Conservation (phyloP, 257 asterid species). For the Anisodus tanguticus region DNA sequence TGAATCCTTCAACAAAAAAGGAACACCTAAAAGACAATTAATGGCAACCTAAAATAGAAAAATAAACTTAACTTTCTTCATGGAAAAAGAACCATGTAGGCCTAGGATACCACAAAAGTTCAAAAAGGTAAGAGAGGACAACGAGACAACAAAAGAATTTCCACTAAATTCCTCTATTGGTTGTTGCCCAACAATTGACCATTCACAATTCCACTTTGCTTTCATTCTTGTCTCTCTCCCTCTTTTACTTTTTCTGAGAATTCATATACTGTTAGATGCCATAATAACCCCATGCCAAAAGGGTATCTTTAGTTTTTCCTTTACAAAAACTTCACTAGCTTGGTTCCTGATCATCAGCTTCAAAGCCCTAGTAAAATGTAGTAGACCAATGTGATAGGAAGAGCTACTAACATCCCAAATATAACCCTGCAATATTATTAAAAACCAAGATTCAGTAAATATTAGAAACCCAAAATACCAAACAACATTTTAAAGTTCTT, state of each 20-base stretch:
- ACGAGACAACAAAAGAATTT: conserved; percentile 34
- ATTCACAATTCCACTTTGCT: conserved; percentile 30
- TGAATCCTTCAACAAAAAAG: conserved; percentile 31
- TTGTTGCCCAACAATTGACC: conserved; percentile 22
- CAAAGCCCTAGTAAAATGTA: conserved; percentile 79
- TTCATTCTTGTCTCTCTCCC: conserved; percentile 20
- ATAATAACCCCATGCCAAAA: conserved; percentile 49
- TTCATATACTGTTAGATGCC: conserved; percentile 50
- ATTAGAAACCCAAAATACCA: background rate
- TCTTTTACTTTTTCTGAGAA: background rate
- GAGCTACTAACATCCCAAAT: conserved; percentile 90
- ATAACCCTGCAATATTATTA: conserved; percentile 66
- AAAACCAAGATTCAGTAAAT: background rate
- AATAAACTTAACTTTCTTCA: conserved; percentile 46
- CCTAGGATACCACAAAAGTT: conserved; percentile 35
- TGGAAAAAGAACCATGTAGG: conserved; percentile 37
- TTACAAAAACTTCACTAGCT: conserved; percentile 29
- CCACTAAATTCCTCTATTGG: conserved; percentile 34
- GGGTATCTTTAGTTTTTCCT: conserved; percentile 40
- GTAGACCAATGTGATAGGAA: conserved; percentile 86
- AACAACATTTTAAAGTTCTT: background rate
- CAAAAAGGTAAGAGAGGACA: conserved; percentile 31
- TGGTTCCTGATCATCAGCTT: conserved; percentile 39
- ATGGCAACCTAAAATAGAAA: conserved; percentile 25
- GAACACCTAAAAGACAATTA: background rate